Conservation (phyloP, 139 green algal genomes). For the Coelastrella sp. region DNA sequence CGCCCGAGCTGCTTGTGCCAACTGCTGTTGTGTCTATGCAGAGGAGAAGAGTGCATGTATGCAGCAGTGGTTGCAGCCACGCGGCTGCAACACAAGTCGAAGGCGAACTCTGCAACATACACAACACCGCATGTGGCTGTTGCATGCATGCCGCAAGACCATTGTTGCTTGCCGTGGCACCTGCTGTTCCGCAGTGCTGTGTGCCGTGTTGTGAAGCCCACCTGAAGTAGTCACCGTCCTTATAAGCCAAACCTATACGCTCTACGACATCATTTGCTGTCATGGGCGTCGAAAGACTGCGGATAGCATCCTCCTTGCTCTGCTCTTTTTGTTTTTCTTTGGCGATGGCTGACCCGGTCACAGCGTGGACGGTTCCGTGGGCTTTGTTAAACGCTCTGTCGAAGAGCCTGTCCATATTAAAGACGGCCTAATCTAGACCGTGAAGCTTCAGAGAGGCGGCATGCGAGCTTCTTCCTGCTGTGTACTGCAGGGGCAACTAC, state of each 20-base stretch:
- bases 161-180: not conserved
- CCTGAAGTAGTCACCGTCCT: slow-evolving; percentile 77
- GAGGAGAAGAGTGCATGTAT: not conserved
- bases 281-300: slow-evolving; percentile 26
- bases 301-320: slow-evolving; percentile 40
- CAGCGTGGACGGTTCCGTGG: not conserved
- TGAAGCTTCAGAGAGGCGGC: too few species aligned
- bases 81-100: too few species aligned
- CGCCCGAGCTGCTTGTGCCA: too few species aligned
- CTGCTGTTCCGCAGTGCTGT: not conserved
- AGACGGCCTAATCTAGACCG: not conserved
- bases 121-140: too few species aligned
- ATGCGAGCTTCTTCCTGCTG: too few species aligned
- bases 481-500: too few species aligned
- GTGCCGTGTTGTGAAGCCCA: not conserved
- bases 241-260: slow-evolving; percentile 69
- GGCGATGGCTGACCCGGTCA: not conserved
- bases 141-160: not conserved
- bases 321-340: slow-evolving; percentile 5
- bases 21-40: not conserved
- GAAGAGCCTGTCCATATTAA: slow-evolving; percentile 12
- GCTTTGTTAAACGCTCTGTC: slow-evolving; percentile 39
- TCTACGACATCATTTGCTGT: slow-evolving; percentile 65
- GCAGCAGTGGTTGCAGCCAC: too few species aligned
- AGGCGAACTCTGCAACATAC: too few species aligned